Evolutionary conservation across 768 basidiomycete genomes (phyloP).

Genomic region (Cystobasidium ongulense): DNA sequence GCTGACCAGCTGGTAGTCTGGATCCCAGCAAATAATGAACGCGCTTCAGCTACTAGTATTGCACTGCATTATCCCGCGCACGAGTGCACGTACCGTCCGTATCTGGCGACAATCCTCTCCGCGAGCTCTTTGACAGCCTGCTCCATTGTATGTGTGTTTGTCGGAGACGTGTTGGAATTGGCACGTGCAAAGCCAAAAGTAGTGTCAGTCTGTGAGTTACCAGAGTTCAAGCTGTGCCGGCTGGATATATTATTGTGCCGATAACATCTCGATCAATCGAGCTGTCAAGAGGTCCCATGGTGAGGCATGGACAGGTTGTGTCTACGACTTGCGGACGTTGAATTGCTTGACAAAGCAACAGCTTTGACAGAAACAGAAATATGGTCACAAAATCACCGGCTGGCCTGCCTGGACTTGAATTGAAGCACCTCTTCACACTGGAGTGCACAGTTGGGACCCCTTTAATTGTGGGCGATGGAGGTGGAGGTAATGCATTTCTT

Average conservation of each 20-base stretch:
- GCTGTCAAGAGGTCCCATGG: no score
- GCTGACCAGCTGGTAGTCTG: neutral
- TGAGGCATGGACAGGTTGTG: no score
- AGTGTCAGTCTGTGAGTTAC: neutral
- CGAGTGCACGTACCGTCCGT: neutral
- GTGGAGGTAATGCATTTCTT: neutral
- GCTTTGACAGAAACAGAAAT: neutral
- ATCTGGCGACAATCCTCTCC: neutral
- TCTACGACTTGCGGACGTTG: no score
- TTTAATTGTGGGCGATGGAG: slow-evolving; percentile 2
- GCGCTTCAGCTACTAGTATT: neutral
- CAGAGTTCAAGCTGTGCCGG: no score
- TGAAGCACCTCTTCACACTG: slow-evolving; percentile 21
- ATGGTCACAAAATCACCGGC: neutral
- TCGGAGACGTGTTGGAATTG: neutral
- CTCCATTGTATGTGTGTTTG: neutral
- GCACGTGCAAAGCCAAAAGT: neutral
- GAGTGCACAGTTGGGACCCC: slow-evolving; percentile 13
- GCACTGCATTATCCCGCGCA: neutral
- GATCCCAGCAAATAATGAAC: slow-evolving; percentile 31
- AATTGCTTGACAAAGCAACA: no score
- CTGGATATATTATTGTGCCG: no score
- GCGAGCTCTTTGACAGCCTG: neutral
- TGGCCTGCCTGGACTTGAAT: slow-evolving; percentile 12
- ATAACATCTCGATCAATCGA: no score